Evolutionary conservation across 2,329 filamentous ascomycete genomes (phyloP), one percentile per base, ranked within the genome.

Genomic region (Arthrobotrys sinensis): DNA sequence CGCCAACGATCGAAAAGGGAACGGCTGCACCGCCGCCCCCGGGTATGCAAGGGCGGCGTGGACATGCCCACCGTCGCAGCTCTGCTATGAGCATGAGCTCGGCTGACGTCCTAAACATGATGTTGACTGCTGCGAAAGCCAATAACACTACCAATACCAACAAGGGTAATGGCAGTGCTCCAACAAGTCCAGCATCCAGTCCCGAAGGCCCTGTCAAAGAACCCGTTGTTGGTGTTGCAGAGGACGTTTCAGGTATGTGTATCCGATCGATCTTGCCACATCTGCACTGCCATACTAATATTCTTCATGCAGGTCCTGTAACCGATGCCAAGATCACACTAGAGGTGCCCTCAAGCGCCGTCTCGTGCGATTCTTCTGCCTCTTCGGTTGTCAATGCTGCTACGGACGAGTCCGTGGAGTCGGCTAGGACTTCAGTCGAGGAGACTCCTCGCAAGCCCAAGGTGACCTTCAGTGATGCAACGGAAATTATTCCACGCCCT

Each of bases 401-500:
- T 36, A 72, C 52, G 28, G 75, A 78, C 57, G 75, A 78, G 24
- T 69, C 70, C 14, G 48, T 63, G 6, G 70, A 79, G 48, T 79
- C 76, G 24, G 69, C 76, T 40, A 69, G 76, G 55, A 70, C 76
- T 14, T 79, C 76, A 7, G 68, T 75, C 34, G 76, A 79, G 19
- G 76, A 79, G 32, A 60, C 65, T 46, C 76, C 76, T 43, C 77
- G 78, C 19, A 81, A 75, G 76, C 88, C 90, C 48, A 88, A 92
- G 11, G 93, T 97, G 53, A 92, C 92, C 0, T 97, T 97, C 82
- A 93, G 92, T 0, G 93, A 96, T 80, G 92, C 90, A 10, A 87
- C 96, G 32, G 93, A 96, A 83, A 94, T 92, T 80, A 94, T 94
- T 81, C 92, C 92, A 4, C 89, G 93, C 10, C 94, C 94, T 0